Base-by-base conservation (phyloP, 345 rosid species). In the Eutrema heterophyllum region DNA sequence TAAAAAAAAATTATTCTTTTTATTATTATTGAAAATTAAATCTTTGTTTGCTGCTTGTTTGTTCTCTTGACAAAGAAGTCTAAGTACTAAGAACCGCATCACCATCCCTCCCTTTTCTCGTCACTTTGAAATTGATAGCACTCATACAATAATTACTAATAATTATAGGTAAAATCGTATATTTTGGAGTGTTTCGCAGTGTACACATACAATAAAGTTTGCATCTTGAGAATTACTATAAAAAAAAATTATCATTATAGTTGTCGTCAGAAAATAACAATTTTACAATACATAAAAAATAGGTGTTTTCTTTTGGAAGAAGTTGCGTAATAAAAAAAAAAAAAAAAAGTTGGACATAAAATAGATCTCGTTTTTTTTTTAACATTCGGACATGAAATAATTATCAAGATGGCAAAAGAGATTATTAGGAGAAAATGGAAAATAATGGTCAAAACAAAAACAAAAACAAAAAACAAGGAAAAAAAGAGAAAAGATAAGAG, bases 401-500 rank as follows among this genome's bases (percentile, higher is more conserved):
- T 51, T 30, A 3, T 14, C n/a, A 27, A 26, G 9, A 50, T 30
- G 6, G 16, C 12, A 66, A 54, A 53, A 27, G 1, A 35, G 9
- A 10, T 27, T 14, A 16, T 3, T 9, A 0, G 35, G 5, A 10
- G 21, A 27, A 24, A 6, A 24, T 15, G 39, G 35, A 41, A 9
- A 5, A 30, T 3, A 30, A 30, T 30, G 5, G 33, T 30, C 11
- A 3, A 48, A 49, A 10, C 11, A 5, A 2, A 26, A 44, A 1
- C 18, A 15, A 5, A 33, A 7, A 27, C 13, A 9, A 4, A 21
- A n/a, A n/a, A n/a, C n/a, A n/a, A n/a, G 1, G 9, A 32, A 21
- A 64, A 39, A 67, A 51, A 41, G 46, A 71, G 35, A 44, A 74
- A 35, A 52, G 45, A 61, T 14, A 62, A 61, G 70, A 64, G 83